Evolutionary conservation across 305 asterid species (phyloP), one percentile per base, ranked within the genome.

Genomic region (Fraxinus dipetala): DNA sequence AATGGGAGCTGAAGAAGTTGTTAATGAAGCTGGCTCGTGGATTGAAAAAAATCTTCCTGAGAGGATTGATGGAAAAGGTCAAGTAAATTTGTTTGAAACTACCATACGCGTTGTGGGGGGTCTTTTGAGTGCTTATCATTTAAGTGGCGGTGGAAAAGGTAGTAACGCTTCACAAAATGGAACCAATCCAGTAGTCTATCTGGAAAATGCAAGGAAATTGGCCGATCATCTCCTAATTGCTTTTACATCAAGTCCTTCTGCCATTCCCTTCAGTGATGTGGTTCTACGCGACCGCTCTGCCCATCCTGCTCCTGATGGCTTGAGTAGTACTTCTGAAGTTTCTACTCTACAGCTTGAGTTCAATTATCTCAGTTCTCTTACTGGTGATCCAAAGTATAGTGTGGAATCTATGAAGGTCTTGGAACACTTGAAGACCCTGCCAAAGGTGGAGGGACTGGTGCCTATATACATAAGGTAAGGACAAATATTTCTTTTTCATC

Each of bases 261-360:
- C 84, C 80, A 91, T 93, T 86, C 98, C 98, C 80, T 93, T 81
- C 84, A 93, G 97, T 76, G 97, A 94, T 56, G 97, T 94, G 48
- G 88, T 93, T 85, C 90, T 93, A 72, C 88, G 45, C 51, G 95
- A 93, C 56, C 89, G 85, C 75, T 85, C 98, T 28, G 94, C 98
- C 16, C 98, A 92, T 85, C 86, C 97, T 78, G 95, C 98, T 77
- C 97, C 97, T 28, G 96, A 91, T 88, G 98, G 98, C 79, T 82
- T 90, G 81, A 94, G 99, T 89, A 94, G 98, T 90, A 96, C 99
- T n/a, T 92, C 99, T 0, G 98, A 96, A 89, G 98, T 83, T 87
- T 91, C 98, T 36, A 90, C 93, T 73, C 79, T 96, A 84, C 99
- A 96, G 91, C 95, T 96, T 74, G 99, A 96, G 89, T 96, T 96